Percentiles rank a stretch among this genome's conserved stretches.
phyloP scores from a whole-genome alignment of 768 basidiomycete genomes.

The Kwoniella europaea region DNA sequence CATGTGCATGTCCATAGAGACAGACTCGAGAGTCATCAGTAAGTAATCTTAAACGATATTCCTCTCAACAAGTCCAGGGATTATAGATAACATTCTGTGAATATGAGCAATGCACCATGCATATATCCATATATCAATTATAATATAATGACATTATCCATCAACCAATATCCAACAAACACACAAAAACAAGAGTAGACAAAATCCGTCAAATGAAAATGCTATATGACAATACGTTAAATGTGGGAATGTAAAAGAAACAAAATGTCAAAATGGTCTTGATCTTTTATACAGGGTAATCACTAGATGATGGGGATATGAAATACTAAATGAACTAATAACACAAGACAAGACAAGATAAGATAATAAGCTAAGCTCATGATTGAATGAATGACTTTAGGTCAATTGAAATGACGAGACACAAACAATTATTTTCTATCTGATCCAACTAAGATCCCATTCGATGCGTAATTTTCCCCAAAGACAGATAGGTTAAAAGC shows the following conservation, averaged over 20 bases:
- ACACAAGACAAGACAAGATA: background rate
- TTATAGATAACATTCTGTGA: no score
- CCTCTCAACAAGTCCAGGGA: no score
- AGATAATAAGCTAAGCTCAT: background rate
- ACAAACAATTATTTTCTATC: background rate
- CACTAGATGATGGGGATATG: background rate
- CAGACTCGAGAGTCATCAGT: no score
- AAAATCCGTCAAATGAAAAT: background rate
- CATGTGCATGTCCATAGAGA: no score
- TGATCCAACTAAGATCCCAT: conserved; percentile 45
- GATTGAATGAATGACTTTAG: background rate
- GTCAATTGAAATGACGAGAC: background rate
- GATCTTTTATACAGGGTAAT: background rate
- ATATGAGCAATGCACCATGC: background rate
- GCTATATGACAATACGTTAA: background rate
- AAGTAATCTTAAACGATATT: no score
- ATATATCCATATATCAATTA: background rate
- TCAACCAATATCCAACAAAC: background rate
- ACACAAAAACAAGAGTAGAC: background rate
- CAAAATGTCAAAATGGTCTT: no score
- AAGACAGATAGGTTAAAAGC: conserved; percentile 48
- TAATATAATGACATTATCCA: background rate
- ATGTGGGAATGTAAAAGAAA: background rate
- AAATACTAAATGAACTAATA: background rate
- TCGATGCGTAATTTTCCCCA: conserved; percentile 30